These are phyloP conservation scores for Zanthoxylum bungeanum DNA, from an alignment of 345 rosid genomes.

Conservation along the genomic window DNA sequence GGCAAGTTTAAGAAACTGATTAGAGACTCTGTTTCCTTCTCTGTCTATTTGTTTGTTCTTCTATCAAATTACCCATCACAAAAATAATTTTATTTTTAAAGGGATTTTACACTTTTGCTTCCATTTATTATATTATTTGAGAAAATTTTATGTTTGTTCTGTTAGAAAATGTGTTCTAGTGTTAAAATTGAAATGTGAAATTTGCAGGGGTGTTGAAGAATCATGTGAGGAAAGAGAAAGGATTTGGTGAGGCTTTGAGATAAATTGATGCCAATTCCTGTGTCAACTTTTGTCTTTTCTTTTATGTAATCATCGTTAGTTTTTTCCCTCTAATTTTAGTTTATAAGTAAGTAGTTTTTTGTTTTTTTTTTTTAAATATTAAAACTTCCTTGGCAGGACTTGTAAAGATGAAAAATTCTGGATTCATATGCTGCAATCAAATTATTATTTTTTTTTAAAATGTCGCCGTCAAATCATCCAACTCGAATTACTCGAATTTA, in stretches of 20 bases:
- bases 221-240: constrained; percentile 48
- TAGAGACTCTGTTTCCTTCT: neutral
- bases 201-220: constrained; percentile 49
- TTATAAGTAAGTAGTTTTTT: neutral
- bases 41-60: neutral
- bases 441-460: too few species aligned
- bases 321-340: neutral
- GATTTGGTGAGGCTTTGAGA: constrained; percentile 39
- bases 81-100: neutral
- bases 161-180: too few species aligned
- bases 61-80: neutral
- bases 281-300: constrained; percentile 21
- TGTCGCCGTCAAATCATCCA: too few species aligned
- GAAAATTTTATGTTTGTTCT: neutral
- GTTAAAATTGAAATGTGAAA: neutral
- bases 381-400: constrained; percentile 6
- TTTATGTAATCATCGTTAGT: constrained; percentile 15
- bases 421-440: constrained; percentile 22
- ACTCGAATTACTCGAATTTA: too few species aligned
- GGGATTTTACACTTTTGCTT: neutral
- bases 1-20: neutral
- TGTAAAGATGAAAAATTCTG: constrained; percentile 18
- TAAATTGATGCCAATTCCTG: constrained; percentile 18
- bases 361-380: constrained; percentile 5
- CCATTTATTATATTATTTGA: neutral